Base-by-base conservation (phyloP, 2,329 filamentous ascomycete species). In the Pseudofabraea citricarpa region DNA sequence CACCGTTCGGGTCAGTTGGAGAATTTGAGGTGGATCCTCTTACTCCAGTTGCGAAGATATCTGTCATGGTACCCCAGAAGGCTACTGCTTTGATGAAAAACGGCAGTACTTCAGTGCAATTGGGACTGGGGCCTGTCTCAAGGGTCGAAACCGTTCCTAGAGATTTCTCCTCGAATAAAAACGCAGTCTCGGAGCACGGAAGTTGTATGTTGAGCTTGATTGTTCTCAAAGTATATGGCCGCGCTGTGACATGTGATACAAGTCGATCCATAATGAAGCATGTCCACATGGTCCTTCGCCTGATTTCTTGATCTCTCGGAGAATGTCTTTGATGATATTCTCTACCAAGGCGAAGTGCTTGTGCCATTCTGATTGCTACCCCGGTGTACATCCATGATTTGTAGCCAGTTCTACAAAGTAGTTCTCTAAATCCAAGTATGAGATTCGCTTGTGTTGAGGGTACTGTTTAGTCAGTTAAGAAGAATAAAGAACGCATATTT, bases 331-430 rank as follows among this genome's bases (percentile, higher is more conserved):
- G 46, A 29, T 46, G 37, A 15, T 26, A 41, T 24, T 46, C 46
- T 22, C 31, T 18, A 13, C 36, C 43, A 2, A 49, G 40, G 13
- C 41, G 43, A 4, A 49, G 23, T 13, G 44, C 44, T 36, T 49
- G 47, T 32, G 39, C 36, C 47, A 49, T 49, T 22, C 47, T 22
- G 20, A 47, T 44, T 18, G 44, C 47, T 15, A 22, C 38, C 7
- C 47, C 47, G 1, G 38, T 40, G 22, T 47, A 47, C 44, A 49
- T 49, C 44, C 44, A 49, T 18, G 47, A 37, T 29, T 44, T 49
- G n/a, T 27, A 36, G 8, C 36, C 40, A 10, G 40, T 47, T 10
- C 44, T 32, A 6, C 24, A 36, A 9, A 49, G 22, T 12, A 49
- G 32, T 20, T 49, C 47, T 10, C 44, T 33, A 21, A 49, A 35